Evolutionary conservation across 2,329 filamentous ascomycete species (phyloP).

Genomic region (Colletotrichum camelliae): DNA sequence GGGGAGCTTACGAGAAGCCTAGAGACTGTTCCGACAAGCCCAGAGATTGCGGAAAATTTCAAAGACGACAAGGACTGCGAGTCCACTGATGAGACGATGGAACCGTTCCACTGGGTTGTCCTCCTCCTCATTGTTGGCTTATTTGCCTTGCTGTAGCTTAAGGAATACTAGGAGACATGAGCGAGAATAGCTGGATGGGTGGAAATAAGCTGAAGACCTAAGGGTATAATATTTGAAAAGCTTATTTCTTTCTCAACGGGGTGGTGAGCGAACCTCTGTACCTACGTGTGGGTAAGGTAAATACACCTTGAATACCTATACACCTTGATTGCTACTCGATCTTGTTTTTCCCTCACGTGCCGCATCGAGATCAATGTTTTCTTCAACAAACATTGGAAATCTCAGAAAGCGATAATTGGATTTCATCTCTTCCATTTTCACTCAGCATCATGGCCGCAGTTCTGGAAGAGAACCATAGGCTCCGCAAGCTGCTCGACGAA

Average conservation of each 20-base stretch:
- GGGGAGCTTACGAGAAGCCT: neutral
- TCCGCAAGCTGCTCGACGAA: neutral
- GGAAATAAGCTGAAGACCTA: neutral
- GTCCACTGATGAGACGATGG: neutral
- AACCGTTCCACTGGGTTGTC: neutral
- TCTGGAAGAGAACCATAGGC: neutral
- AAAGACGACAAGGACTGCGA: neutral
- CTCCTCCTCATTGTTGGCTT: neutral
- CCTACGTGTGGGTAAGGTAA: rapidly evolving
- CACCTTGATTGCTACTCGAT: neutral
- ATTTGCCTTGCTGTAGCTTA: neutral
- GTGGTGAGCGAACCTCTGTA: neutral
- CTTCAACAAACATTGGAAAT: neutral
- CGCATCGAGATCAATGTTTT: neutral
- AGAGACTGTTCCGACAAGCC: neutral
- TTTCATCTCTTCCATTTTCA: neutral
- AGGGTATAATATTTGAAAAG: neutral
- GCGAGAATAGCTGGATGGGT: neutral
- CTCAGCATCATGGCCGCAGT: neutral
- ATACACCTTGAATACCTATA: neutral
- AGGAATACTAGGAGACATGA: neutral
- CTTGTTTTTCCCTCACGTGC: neutral
- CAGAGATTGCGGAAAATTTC: neutral
- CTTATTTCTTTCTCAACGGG: neutral
- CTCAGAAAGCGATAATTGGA: neutral